These are phyloP conservation scores for Fusarium acutatum DNA, from an alignment of 2,329 filamentous ascomycete species.

Conservation along the genomic window DNA sequence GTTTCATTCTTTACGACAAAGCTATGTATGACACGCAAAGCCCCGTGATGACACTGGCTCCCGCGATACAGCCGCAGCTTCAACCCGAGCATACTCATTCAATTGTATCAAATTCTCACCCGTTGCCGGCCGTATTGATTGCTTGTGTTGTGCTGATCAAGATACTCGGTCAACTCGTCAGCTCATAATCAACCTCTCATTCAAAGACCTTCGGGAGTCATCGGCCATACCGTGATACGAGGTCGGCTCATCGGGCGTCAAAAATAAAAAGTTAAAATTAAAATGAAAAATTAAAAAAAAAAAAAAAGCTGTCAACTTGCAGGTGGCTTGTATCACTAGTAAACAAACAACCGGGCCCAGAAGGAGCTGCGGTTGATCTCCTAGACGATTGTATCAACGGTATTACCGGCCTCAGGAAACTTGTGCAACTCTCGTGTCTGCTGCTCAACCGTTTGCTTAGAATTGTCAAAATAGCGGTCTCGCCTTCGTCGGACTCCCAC, in stretches of 20 bases:
- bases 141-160: background rate
- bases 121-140: constrained; percentile 3
- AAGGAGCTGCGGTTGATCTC: background rate
- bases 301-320: constrained; percentile 3
- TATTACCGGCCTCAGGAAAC: constrained; percentile 15
- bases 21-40: constrained; percentile 26
- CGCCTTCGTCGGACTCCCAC: constrained; percentile 9
- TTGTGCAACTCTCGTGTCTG: constrained; percentile 41
- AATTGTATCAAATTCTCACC: constrained; percentile 5
- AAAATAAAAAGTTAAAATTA: too few species aligned
- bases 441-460: constrained; percentile 28
- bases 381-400: constrained; percentile 2
- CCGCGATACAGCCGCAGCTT: constrained; percentile 21
- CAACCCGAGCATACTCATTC: constrained; percentile 8
- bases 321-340: constrained; percentile 22
- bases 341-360: constrained; percentile 1
- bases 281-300: too few species aligned
- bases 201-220: background rate
- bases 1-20: background rate
- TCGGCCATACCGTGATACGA: constrained; percentile 23
- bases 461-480: constrained; percentile 10
- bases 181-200: background rate
- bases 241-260: constrained; percentile 18
- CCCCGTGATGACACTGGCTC: constrained; percentile 24
- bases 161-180: background rate